These are phyloP conservation scores for Actinomortierella ambigua DNA, from an alignment of 371 early-diverging fungal genomes.

Conservation along the genomic window DNA sequence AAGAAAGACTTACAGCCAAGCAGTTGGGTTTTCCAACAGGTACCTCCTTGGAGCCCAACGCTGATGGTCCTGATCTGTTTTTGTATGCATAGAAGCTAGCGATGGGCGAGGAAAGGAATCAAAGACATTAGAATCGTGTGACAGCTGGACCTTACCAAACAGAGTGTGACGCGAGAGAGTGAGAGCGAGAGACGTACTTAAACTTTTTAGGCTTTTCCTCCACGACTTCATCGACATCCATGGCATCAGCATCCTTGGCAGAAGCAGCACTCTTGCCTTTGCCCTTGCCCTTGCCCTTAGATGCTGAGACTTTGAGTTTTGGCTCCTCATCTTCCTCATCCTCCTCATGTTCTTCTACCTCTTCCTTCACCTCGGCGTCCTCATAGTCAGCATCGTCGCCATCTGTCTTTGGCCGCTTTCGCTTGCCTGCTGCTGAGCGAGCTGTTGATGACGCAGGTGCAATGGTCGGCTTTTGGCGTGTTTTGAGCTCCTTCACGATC, in stretches of 20 bases:
- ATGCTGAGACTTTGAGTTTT: conserved; percentile 28
- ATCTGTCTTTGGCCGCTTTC: conserved; percentile 15
- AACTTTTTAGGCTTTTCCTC: conserved; percentile 37
- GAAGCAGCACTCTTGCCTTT: conserved; percentile 15
- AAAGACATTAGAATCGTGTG: too few species aligned
- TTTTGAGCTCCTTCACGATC: conserved; percentile 13
- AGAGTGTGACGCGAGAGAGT: too few species aligned
- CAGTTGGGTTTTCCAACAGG: conserved; percentile 85
- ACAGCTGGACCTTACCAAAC: too few species aligned
- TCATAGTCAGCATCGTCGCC: conserved; percentile 29
- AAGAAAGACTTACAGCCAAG: conserved; percentile 46
- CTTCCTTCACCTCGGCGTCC: too few species aligned
- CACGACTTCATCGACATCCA: conserved; percentile 36
- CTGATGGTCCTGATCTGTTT: conserved; percentile 60
- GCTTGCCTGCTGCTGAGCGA: conserved; percentile 7
- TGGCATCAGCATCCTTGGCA: conserved; percentile 18
- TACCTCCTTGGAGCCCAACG: conserved; percentile 76
- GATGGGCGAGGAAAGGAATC: too few species aligned
- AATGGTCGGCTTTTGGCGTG: conserved; percentile 8
- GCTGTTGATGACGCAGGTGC: conserved; percentile 11
- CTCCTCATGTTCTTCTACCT: too few species aligned
- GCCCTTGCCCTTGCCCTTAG: conserved; percentile 12
- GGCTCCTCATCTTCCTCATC: conserved; percentile 23
- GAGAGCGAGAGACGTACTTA: conserved; percentile 12
- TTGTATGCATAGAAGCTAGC: conserved; percentile 47